Evolutionary conservation across 805 yeast genomes (phyloP).

Genomic region (Torulaspora delbrueckii): DNA sequence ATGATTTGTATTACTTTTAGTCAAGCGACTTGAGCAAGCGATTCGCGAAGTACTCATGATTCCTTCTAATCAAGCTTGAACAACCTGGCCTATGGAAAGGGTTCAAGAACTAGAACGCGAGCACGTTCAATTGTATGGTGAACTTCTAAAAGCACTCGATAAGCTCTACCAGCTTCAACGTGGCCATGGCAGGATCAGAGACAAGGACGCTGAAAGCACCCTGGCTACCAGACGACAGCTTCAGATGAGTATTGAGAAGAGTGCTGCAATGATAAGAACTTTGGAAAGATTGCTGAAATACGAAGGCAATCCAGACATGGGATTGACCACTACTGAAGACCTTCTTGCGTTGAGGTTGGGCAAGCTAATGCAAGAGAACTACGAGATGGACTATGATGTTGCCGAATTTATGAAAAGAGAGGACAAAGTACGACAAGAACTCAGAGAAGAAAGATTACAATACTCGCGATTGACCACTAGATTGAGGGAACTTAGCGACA

Average conservation of each 20-base stretch:
- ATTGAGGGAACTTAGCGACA: constrained; percentile 2
- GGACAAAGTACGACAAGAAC: background rate
- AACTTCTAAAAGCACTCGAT: constrained; percentile 35
- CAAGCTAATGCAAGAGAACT: constrained; percentile 18
- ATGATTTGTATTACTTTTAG: background rate
- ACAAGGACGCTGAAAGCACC: constrained; percentile 5
- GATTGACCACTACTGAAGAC: constrained; percentile 13
- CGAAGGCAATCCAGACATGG: background rate
- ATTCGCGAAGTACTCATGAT: background rate
- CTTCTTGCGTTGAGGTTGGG: constrained; percentile 14
- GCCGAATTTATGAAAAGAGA: constrained; percentile 3
- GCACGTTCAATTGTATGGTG: constrained; percentile 35
- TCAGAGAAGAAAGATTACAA: constrained; percentile 7
- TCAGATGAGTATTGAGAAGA: constrained; percentile 25
- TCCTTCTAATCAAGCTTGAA: background rate
- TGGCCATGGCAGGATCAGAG: constrained; percentile 2
- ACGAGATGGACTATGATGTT: constrained; percentile 16
- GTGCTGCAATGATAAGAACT: constrained; percentile 21
- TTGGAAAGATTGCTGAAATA: constrained; percentile 11
- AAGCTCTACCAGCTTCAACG: constrained; percentile 24
- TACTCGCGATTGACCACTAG: constrained; percentile 4
- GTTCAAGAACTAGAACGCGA: constrained; percentile 23
- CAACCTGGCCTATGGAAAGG: constrained; percentile 9
- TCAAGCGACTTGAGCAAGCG: constrained; percentile 1
- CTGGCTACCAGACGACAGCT: constrained; percentile 20